phyloP scores from a whole-genome alignment of 805 yeast genomes.

The Vanderwaltozyma tropicalis region DNA sequence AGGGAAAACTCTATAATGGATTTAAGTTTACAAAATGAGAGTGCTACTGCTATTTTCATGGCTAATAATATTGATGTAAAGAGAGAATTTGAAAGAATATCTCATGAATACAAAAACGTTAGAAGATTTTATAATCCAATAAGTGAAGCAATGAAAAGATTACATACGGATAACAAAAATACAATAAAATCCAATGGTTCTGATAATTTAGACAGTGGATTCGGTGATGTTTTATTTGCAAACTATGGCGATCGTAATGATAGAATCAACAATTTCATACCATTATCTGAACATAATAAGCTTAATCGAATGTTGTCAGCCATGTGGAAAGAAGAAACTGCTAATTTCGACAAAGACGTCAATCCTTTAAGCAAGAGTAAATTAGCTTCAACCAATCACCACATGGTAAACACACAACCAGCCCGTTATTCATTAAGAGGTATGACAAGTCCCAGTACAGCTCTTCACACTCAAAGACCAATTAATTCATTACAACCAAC shows the following conservation, averaged over 20 bases:
- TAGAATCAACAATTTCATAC: constrained; percentile 5
- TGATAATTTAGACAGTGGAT: not conserved
- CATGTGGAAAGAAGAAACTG: constrained; percentile 26
- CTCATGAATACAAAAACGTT: constrained; percentile 62
- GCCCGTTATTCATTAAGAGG: constrained; percentile 13
- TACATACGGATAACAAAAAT: constrained; percentile 21
- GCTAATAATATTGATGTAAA: constrained; percentile 48
- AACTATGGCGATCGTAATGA: not conserved
- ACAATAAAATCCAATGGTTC: constrained; percentile 2
- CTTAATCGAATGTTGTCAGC: constrained; percentile 17
- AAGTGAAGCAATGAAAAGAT: constrained; percentile 48
- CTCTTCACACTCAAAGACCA: constrained; percentile 19
- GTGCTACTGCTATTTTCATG: constrained; percentile 22
- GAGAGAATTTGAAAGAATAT: constrained; percentile 68
- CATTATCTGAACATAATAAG: constrained; percentile 14
- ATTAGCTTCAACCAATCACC: not conserved
- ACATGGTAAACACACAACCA: constrained; percentile 2
- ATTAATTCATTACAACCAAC: constrained; percentile 29
- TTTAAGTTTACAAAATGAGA: constrained; percentile 28
- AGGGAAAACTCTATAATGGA: constrained; percentile 64
- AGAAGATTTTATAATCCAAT: constrained; percentile 64
- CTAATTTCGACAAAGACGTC: constrained; percentile 15
- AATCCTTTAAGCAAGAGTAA: constrained; percentile 16
- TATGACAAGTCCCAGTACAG: constrained; percentile 9
- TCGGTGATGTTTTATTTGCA: not conserved